Base-by-base conservation (phyloP, 2,329 filamentous ascomycete genomes). In the Blastomyces parvus region DNA sequence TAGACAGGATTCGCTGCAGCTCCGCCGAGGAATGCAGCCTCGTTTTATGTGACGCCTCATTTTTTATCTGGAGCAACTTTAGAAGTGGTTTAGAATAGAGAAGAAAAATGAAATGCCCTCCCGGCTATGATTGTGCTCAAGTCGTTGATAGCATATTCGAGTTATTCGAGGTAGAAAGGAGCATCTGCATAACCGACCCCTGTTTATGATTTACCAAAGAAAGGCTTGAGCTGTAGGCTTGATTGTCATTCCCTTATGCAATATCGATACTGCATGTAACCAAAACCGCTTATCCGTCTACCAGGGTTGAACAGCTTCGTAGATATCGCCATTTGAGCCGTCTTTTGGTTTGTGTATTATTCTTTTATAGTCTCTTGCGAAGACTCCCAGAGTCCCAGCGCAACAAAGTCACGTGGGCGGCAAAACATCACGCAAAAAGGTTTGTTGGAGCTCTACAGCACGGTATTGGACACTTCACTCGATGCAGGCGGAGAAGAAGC, bases 381-480 rank as follows among this genome's bases (percentile, higher is more conserved):
- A n/a, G n/a, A n/a, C n/a, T n/a, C n/a, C n/a, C n/a, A n/a, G n/a
- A n/a, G n/a, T n/a, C n/a, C n/a, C n/a, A n/a, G n/a, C n/a, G n/a
- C n/a, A n/a, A n/a, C n/a, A n/a, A n/a, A n/a, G n/a, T 59, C 59
- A 61, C 59, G 59, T 61, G 59, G 38, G 48, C 33, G 59, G 46
- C 46, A 7, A 30, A 30, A 30, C 27, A 30, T 30, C 27, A 30
- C 27, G 27, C 27, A 4, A 30, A 30, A 4, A 2, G 2, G n/a
- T 19, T 22, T 11, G 19, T 57, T 42, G 55, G 13, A 57, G 55
- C 36, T 42, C 19, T 2, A 40, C 33, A 14, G 40, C 17, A 42
- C 36, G 6, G 13, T 33, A 42, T 42, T 38, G 3, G 36, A 42
- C 55, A 58, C 33, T 58, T 58, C 55, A 58, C 36, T 44, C n/a